Percentiles rank a stretch among this genome's conserved stretches.
Evolutionary conservation across 305 asterid genomes (phyloP).

Genomic region (Stenogyne calaminthoides): DNA sequence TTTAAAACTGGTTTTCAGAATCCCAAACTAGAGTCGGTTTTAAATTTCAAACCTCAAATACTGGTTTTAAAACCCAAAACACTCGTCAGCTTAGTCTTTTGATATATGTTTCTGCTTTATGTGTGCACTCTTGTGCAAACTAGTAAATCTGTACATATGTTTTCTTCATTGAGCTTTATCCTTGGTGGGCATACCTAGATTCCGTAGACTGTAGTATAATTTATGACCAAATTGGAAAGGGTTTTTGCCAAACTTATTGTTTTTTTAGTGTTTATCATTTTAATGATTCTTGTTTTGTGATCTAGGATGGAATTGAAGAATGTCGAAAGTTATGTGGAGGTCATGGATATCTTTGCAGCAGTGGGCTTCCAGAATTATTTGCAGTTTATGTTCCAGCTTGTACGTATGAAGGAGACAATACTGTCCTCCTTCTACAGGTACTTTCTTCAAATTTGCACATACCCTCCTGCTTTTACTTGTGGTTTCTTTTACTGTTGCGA

Average conservation of each 20-base stretch:
- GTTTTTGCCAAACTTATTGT: not conserved
- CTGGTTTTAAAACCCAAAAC: too few species aligned
- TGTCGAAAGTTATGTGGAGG: constrained; percentile 98
- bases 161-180: constrained; percentile 6
- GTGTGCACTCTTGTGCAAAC: constrained; percentile 17
- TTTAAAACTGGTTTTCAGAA: too few species aligned
- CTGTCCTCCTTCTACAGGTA: constrained; percentile 88
- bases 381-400: constrained; percentile 99
- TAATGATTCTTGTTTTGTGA: constrained; percentile 15
- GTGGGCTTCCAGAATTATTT: constrained; percentile 99
- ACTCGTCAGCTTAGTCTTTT: not conserved
- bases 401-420: constrained; percentile 98
- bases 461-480: not conserved
- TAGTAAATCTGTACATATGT: not conserved
- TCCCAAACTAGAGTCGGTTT: too few species aligned
- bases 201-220: not conserved
- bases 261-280: not conserved
- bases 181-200: constrained; percentile 21
- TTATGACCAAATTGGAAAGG: not conserved
- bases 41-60: too few species aligned
- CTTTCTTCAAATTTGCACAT: constrained; percentile 15
- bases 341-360: constrained; percentile 93
- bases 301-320: constrained; percentile 97
- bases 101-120: constrained; percentile 2
- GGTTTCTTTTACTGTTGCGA: not conserved